Conservation (phyloP, 441 rosid species). For the Euphorbia schlechtendalii region DNA sequence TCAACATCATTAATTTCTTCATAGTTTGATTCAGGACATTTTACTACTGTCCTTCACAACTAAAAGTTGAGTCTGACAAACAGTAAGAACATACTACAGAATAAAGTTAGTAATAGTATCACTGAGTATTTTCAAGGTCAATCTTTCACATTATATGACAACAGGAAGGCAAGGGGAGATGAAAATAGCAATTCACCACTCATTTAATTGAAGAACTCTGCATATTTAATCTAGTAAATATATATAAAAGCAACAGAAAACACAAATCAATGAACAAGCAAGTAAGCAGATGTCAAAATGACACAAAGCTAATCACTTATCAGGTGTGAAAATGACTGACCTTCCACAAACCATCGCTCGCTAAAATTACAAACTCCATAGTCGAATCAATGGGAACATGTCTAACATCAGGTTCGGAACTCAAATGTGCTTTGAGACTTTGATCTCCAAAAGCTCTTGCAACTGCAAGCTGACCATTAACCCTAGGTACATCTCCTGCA, state of each 20-base stretch:
- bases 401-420: slow-evolving; percentile 56
- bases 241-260: no score
- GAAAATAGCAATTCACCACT: not conserved
- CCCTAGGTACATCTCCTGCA: slow-evolving; percentile 74
- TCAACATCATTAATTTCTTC: not conserved
- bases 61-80: not conserved
- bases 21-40: not conserved
- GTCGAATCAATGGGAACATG: slow-evolving; percentile 43
- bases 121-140: not conserved
- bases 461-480: slow-evolving; percentile 71
- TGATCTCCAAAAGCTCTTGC: slow-evolving; percentile 78
- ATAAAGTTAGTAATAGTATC: not conserved
- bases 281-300: not conserved
- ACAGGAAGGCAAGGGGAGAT: not conserved
- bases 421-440: slow-evolving; percentile 63
- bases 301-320: not conserved
- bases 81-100: not conserved
- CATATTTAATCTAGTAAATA: not conserved
- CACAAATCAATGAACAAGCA: not conserved
- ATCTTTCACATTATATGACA: not conserved
- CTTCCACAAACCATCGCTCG: slow-evolving; percentile 78
- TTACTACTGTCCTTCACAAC: not conserved
- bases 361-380: slow-evolving; percentile 50
- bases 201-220: not conserved
- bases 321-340: slow-evolving; percentile 25